Conservation (phyloP, 1,139 yeast species). For the Candida sp. region DNA sequence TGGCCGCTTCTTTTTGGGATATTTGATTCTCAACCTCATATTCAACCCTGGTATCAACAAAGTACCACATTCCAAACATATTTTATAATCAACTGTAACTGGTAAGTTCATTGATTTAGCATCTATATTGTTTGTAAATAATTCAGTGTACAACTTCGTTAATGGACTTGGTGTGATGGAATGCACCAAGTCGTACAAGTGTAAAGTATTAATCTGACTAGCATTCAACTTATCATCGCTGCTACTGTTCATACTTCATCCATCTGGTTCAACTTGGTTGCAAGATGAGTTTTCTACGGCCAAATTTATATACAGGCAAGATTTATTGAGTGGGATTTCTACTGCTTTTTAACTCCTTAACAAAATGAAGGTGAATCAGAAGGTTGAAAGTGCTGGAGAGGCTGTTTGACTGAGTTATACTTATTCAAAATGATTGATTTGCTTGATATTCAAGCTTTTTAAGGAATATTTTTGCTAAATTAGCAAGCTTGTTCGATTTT, state of each 20-base stretch:
- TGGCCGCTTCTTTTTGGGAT: conserved; percentile 8
- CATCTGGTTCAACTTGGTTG: no score
- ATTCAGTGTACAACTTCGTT: conserved; percentile 20
- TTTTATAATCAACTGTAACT: conserved; percentile 20
- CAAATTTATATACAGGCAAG: no score
- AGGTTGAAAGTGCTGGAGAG: no score
- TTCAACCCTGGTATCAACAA: conserved; percentile 47
- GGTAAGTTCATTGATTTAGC: conserved; percentile 28
- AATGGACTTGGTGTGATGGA: conserved; percentile 22
- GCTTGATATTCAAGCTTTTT: no score
- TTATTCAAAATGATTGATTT: no score
- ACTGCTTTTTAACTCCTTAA: neutral
- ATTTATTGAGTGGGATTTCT: no score
- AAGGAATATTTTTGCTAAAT: no score
- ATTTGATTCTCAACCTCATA: conserved; percentile 16
- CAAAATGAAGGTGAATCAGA: neutral
- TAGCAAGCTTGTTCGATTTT: no score
- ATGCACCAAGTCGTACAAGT: conserved; percentile 30
- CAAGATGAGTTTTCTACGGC: no score
- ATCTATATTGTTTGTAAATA: conserved; percentile 18
- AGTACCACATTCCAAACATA: conserved; percentile 45
- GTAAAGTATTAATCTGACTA: conserved; percentile 21
- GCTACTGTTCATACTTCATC: neutral
- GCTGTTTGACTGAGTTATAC: no score
- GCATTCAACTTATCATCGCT: conserved; percentile 7